A percentile compares a stretch with the other conserved stretches of the same genome.
Evolutionary conservation across 2,329 filamentous ascomycete genomes (phyloP).

Genomic region (Dryadomyces quercus-mongolicae): DNA sequence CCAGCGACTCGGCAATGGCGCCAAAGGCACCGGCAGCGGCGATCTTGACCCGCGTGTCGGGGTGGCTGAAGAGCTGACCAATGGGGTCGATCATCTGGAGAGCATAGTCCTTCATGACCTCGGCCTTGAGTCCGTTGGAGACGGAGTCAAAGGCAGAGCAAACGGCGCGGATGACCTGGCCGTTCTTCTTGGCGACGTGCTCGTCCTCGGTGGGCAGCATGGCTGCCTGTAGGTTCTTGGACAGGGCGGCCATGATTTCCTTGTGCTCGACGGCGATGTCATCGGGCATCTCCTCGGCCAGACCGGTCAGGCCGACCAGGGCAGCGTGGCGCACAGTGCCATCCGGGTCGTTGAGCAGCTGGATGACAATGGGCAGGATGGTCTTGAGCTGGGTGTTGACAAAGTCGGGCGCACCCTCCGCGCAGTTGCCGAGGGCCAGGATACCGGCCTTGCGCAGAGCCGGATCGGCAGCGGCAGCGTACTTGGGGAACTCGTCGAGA

Average conservation of each 20-base stretch:
- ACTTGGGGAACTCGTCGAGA: constrained; percentile 72
- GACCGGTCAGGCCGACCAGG: constrained; percentile 73
- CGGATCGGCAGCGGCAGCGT: constrained; percentile 62
- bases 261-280: constrained; percentile 80
- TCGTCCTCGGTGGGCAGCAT: constrained; percentile 52
- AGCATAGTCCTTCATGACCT: constrained; percentile 72
- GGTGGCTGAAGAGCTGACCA: constrained; percentile 69
- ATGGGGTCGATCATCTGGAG: constrained; percentile 74
- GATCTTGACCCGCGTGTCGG: constrained; percentile 81
- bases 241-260: constrained; percentile 67
- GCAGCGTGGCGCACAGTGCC: constrained; percentile 76
- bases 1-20: constrained; percentile 77
- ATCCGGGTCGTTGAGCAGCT: constrained; percentile 74
- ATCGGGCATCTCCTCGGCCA: constrained; percentile 88
- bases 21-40: constrained; percentile 82
- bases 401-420: constrained; percentile 95
- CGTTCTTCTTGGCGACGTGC: constrained; percentile 57
- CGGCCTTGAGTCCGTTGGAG: constrained; percentile 71
- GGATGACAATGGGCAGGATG: constrained; percentile 75
- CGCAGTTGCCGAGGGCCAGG: constrained; percentile 81
- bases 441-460: constrained; percentile 83
- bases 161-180: constrained; percentile 78
- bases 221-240: constrained; percentile 81
- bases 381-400: constrained; percentile 83
- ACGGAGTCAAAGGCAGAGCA: constrained; percentile 87